Conservation (phyloP, 2,329 filamentous ascomycete species). For the Epichloe glyceriae region DNA sequence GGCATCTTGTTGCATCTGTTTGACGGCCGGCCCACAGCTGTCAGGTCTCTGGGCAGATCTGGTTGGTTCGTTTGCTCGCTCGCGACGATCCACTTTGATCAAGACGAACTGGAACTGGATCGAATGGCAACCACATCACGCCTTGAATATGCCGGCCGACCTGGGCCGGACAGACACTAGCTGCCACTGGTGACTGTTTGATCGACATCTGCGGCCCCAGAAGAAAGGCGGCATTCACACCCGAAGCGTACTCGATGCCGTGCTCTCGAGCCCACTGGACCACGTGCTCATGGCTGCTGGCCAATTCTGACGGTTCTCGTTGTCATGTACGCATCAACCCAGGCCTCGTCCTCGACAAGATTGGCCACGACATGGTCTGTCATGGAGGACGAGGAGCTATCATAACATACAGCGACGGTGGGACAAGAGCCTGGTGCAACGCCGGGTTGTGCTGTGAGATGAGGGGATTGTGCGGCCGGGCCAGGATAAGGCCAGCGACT, state of each 20-base stretch:
- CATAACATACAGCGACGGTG: background rate
- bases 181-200: slow-evolving; percentile 11
- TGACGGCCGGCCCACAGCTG: background rate
- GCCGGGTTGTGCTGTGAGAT: slow-evolving; percentile 31
- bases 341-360: slow-evolving; percentile 30
- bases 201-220: slow-evolving; percentile 13
- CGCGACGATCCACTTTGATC: too few species aligned
- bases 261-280: slow-evolving; percentile 23
- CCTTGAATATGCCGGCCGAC: too few species aligned
- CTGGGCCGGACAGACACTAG: too few species aligned
- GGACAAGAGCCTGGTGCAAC: slow-evolving; percentile 23
- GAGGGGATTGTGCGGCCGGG: slow-evolving; percentile 40
- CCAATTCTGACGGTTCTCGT: slow-evolving; percentile 27
- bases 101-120: too few species aligned
- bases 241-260: slow-evolving; percentile 30
- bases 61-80: too few species aligned
- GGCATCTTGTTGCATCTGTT: too few species aligned
- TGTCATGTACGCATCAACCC: slow-evolving; percentile 29
- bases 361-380: slow-evolving; percentile 27
- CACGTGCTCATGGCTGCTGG: slow-evolving; percentile 24
- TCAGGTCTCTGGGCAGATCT: too few species aligned
- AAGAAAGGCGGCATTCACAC: slow-evolving; percentile 40
- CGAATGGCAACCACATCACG: too few species aligned
- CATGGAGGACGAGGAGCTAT: slow-evolving; percentile 23
- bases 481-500: slow-evolving; percentile 36